phyloP scores from a whole-genome alignment of 805 yeast species.

The Cyberlindnera mycetangii region DNA sequence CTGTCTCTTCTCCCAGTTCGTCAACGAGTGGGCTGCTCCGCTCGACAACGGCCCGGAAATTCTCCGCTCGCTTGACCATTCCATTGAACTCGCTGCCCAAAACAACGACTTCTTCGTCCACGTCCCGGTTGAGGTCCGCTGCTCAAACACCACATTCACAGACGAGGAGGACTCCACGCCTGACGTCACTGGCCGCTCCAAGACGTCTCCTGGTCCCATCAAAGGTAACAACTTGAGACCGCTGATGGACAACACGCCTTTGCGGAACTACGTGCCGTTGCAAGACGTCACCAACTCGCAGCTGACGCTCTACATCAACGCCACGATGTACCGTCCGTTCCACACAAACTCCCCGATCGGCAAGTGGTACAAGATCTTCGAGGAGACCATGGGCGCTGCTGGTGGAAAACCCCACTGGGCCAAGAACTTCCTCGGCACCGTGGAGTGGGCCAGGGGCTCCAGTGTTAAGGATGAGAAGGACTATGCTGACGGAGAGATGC shows the following conservation, averaged over 20 bases:
- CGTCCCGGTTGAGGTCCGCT: conserved; percentile 93
- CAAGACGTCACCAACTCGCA: conserved; percentile 59
- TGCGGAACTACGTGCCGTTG: conserved; percentile 50
- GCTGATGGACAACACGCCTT: conserved; percentile 75
- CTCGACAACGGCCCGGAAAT: conserved; percentile 72
- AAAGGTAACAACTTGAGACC: conserved; percentile 85
- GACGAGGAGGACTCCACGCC: conserved; percentile 31
- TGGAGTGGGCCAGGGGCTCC: conserved; percentile 30
- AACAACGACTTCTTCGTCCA: conserved; percentile 76
- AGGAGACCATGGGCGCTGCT: conserved; percentile 67
- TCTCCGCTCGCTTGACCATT: conserved; percentile 57
- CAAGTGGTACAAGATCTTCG: conserved; percentile 83
- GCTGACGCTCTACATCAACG: conserved; percentile 82
- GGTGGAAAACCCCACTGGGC: conserved; percentile 99
- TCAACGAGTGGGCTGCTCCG: conserved; percentile 97
- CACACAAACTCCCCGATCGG: conserved; percentile 66
- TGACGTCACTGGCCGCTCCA: conserved; percentile 50
- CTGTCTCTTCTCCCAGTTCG: conserved; percentile 90
- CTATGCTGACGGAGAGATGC: conserved; percentile 64
- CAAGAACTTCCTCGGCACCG: conserved; percentile 77
- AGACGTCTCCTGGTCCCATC: conserved; percentile 69
- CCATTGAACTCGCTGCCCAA: conserved; percentile 57
- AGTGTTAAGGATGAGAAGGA: conserved; percentile 34
- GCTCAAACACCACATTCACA: conserved; percentile 71
- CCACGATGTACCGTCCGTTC: conserved; percentile 97